Evolutionary conservation across 768 basidiomycete species (phyloP).

Genomic region (Rhizopogon vulgaris): DNA sequence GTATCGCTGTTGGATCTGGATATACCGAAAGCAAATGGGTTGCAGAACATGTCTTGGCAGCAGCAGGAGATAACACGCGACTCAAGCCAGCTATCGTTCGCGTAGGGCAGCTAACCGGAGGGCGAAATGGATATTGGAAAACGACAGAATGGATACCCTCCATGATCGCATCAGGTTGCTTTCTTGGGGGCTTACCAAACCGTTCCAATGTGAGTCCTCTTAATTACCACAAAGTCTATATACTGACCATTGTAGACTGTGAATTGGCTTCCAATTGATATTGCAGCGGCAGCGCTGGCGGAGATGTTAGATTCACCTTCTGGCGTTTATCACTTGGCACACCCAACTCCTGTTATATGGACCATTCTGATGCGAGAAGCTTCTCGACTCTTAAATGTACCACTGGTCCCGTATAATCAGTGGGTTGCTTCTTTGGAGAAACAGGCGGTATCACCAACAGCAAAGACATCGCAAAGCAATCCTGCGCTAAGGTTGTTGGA

Average conservation of each 20-base stretch:
- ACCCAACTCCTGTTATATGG: conserved; percentile 21
- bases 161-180: conserved; percentile 26
- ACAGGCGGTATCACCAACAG: neutral
- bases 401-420: conserved; percentile 25
- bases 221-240: neutral
- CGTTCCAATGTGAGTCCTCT: conserved; percentile 20
- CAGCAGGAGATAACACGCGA: conserved; percentile 21
- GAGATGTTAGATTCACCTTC: neutral
- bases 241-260: conserved; percentile 8
- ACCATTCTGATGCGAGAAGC: conserved; percentile 9
- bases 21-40: conserved; percentile 40
- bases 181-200: conserved; percentile 28
- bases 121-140: conserved; percentile 36
- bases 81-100: conserved; percentile 31
- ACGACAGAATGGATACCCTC: conserved; percentile 38
- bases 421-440: conserved; percentile 24
- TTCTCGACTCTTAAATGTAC: conserved; percentile 16
- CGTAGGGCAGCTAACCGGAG: conserved; percentile 39
- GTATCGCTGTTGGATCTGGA: conserved; percentile 25
- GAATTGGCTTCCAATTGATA: conserved; percentile 22
- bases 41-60: conserved; percentile 30
- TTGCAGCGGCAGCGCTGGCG: neutral
- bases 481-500: conserved; percentile 7
- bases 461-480: neutral
- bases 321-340: conserved; percentile 1